Conservation (phyloP, 306 rosid species). For the Vigna reflexopilosa region DNA sequence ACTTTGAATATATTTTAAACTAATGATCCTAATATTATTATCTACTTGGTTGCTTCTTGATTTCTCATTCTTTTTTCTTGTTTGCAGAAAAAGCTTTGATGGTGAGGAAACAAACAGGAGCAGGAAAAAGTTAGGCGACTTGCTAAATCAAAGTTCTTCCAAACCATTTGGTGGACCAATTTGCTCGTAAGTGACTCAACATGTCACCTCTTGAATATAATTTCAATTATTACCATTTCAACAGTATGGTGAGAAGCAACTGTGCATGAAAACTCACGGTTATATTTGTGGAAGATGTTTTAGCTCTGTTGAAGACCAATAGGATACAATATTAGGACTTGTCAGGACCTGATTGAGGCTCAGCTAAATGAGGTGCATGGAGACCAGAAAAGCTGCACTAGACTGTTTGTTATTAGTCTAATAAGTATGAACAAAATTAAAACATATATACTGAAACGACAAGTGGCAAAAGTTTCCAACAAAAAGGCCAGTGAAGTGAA, state of each 20-base stretch:
- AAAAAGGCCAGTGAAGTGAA: constrained; percentile 29
- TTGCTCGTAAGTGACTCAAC: constrained; percentile 82
- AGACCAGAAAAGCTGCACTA: background rate
- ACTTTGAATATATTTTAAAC: background rate
- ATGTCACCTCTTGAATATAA: constrained; percentile 32
- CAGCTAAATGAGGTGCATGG: constrained; percentile 6
- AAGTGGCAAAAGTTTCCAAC: constrained; percentile 37
- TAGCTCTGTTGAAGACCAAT: constrained; percentile 16
- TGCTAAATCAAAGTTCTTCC: constrained; percentile 49
- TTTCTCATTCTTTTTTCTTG: background rate
- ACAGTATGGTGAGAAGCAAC: constrained; percentile 22
- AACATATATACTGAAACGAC: background rate
- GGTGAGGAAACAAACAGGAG: constrained; percentile 49
- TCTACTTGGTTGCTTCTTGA: constrained; percentile 14
- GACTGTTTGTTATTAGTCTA: constrained; percentile 2
- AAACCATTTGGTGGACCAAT: constrained; percentile 70
- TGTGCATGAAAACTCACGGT: constrained; percentile 30
- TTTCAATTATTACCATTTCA: constrained; percentile 41
- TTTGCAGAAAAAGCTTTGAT: constrained; percentile 65
- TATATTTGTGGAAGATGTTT: constrained; percentile 4
- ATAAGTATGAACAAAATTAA: constrained; percentile 2
- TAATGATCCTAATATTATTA: background rate
- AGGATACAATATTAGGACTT: constrained; percentile 18
- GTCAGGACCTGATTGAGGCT: constrained; percentile 1
- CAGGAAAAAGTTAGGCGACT: constrained; percentile 54